These are phyloP conservation scores for Rhodotorula mucilaginosa DNA, from an alignment of 1,284 basidiomycete species.

Conservation along the genomic window DNA sequence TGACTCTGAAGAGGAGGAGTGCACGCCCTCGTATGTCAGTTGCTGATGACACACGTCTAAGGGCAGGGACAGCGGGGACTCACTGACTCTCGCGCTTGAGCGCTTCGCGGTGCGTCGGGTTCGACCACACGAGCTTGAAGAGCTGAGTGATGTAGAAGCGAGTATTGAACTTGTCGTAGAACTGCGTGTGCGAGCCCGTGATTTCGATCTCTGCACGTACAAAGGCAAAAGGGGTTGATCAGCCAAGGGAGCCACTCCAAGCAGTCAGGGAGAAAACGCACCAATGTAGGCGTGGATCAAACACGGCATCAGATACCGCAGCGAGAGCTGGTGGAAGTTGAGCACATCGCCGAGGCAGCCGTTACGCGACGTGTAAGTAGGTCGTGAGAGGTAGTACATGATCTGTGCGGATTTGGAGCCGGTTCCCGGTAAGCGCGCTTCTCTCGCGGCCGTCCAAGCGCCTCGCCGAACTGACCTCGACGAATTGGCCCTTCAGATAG, in stretches of 20 bases:
- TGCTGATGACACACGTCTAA: not conserved
- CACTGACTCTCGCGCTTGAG: conserved; percentile 73
- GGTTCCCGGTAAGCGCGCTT: not conserved
- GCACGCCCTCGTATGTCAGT: not conserved
- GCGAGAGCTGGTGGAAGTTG: conserved; percentile 78
- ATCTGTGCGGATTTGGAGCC: conserved; percentile 56
- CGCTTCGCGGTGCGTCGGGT: conserved; percentile 78
- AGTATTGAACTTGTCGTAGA: conserved; percentile 85
- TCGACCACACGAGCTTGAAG: conserved; percentile 83
- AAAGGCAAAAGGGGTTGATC: not conserved
- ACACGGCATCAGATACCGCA: conserved; percentile 85
- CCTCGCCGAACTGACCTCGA: conserved; percentile 63
- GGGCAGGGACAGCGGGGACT: conserved; percentile 40
- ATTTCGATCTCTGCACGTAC: conserved; percentile 80
- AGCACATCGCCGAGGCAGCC: conserved; percentile 79
- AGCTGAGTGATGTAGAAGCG: conserved; percentile 65
- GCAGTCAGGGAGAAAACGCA: conserved; percentile 45
- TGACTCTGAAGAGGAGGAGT: conserved; percentile 53
- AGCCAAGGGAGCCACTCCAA: not conserved
- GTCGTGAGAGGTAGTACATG: conserved; percentile 69
- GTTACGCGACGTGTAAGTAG: conserved; percentile 56
- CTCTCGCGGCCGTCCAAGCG: not conserved
- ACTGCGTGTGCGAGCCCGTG: conserved; percentile 95
- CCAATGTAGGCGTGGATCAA: conserved; percentile 95
- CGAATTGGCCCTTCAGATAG: conserved; percentile 95